These are phyloP conservation scores for Casaregolazyma suthepensis DNA, from an alignment of 1,139 yeast species.

Conservation along the genomic window DNA sequence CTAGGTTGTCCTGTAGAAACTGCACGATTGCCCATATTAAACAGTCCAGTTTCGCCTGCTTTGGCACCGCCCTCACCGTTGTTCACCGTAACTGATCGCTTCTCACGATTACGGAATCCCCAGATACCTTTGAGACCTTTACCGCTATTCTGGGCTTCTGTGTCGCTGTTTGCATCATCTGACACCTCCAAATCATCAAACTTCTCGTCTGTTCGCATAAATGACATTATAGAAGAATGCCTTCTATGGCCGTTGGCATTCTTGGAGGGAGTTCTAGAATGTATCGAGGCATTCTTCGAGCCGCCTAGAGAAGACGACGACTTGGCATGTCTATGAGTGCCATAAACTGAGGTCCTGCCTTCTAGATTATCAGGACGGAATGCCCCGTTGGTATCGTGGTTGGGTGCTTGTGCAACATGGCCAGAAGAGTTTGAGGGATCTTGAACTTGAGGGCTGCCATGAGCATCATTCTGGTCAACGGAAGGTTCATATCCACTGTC, in stretches of 20 bases:
- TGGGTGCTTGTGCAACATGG: background rate
- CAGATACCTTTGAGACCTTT: slow-evolving; percentile 6
- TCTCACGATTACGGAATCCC: slow-evolving; percentile 5
- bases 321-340: background rate
- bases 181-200: slow-evolving; percentile 1
- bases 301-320: background rate
- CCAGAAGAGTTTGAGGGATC: background rate
- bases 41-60: background rate
- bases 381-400: background rate
- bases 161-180: background rate
- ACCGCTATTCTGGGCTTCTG: slow-evolving; percentile 1
- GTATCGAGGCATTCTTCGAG: background rate
- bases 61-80: background rate
- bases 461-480: background rate
- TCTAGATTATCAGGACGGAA: background rate
- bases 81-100: slow-evolving; percentile 9
- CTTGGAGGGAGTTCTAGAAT: background rate
- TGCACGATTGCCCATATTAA: background rate
- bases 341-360: background rate
- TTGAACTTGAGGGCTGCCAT: background rate
- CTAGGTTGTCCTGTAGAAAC: slow-evolving; percentile 10
- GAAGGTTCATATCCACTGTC: background rate
- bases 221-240: slow-evolving; percentile 19
- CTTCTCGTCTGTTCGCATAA: slow-evolving; percentile 11
- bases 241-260: slow-evolving; percentile 17